These are phyloP conservation scores for Pichia nakasei DNA, from an alignment of 805 yeast species.

Conservation along the genomic window DNA sequence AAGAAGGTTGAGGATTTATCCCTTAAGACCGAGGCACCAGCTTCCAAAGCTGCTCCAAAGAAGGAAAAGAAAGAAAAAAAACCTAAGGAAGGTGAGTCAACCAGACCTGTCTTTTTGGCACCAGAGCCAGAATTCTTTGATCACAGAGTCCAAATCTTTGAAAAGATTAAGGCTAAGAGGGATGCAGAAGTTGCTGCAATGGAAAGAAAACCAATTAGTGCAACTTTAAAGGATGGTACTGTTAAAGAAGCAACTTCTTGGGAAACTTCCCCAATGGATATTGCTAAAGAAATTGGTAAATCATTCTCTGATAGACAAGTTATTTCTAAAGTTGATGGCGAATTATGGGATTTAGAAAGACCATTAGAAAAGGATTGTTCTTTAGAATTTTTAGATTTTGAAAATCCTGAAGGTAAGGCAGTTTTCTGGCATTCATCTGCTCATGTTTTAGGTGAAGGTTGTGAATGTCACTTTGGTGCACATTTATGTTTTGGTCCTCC, in stretches of 20 bases:
- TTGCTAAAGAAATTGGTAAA: constrained; percentile 78
- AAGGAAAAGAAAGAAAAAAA: constrained; percentile 21
- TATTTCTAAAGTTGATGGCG: constrained; percentile 83
- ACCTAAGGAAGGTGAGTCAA: constrained; percentile 26
- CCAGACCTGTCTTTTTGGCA: constrained; percentile 41
- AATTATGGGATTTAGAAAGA: constrained; percentile 91
- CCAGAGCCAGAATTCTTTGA: constrained; percentile 84
- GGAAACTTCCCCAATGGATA: constrained; percentile 85
- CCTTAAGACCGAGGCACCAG: constrained; percentile 21
- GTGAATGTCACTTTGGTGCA: constrained; percentile 94
- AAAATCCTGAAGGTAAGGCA: constrained; percentile 85
- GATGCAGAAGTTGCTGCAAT: constrained; percentile 61
- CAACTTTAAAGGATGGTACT: constrained; percentile 83
- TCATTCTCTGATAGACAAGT: constrained; percentile 84
- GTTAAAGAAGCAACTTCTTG: constrained; percentile 69
- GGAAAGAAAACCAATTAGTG: constrained; percentile 51
- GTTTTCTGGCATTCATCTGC: constrained; percentile 99
- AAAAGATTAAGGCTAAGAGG: constrained; percentile 66
- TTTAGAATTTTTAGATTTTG: constrained; percentile 83
- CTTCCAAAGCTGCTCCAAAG: constrained; percentile 3
- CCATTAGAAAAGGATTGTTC: constrained; percentile 69
- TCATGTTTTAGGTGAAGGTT: constrained; percentile 95
- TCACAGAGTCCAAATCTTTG: constrained; percentile 70
- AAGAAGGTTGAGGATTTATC: constrained; percentile 40
- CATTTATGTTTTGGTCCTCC: constrained; percentile 95